These are phyloP conservation scores for Arthrobotrys iridis DNA, from an alignment of 2,329 filamentous ascomycete species.

Conservation along the genomic window DNA sequence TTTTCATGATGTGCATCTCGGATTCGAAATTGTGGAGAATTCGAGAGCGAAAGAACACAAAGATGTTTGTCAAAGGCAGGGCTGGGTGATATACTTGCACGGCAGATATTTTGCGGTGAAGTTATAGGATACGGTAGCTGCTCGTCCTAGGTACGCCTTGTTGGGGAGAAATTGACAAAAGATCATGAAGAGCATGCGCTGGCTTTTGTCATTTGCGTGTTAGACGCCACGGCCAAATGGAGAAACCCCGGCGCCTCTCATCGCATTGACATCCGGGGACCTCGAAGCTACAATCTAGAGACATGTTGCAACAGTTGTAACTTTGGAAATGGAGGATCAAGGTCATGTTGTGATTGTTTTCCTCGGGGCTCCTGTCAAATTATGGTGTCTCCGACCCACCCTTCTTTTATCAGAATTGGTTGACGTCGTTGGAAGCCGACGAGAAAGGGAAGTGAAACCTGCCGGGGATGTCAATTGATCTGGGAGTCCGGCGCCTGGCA, in stretches of 20 bases:
- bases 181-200: conserved; percentile 13
- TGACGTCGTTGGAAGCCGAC: conserved; percentile 54
- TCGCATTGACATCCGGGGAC: conserved; percentile 8
- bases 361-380: conserved; percentile 46
- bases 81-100: neutral
- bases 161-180: conserved; percentile 3
- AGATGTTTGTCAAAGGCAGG: neutral
- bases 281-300: conserved; percentile 7
- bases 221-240: conserved; percentile 40
- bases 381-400: conserved; percentile 45
- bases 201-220: conserved; percentile 11
- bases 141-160: conserved; percentile 23
- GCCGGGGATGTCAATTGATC: conserved; percentile 48
- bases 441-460: conserved; percentile 52
- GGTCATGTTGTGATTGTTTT: conserved; percentile 28
- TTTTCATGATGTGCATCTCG: conserved; percentile 16
- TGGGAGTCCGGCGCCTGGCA: conserved; percentile 31
- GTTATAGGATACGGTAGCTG: conserved; percentile 7
- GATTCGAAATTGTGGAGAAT: conserved; percentile 26
- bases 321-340: conserved; percentile 37
- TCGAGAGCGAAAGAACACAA: neutral
- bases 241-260: conserved; percentile 45
- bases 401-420: conserved; percentile 31
- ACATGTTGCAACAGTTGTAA: conserved; percentile 24
- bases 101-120: conserved; percentile 9